These are phyloP conservation scores for Neurospora sp. DNA, from an alignment of 495 filamentous ascomycete genomes.

Conservation along the genomic window DNA sequence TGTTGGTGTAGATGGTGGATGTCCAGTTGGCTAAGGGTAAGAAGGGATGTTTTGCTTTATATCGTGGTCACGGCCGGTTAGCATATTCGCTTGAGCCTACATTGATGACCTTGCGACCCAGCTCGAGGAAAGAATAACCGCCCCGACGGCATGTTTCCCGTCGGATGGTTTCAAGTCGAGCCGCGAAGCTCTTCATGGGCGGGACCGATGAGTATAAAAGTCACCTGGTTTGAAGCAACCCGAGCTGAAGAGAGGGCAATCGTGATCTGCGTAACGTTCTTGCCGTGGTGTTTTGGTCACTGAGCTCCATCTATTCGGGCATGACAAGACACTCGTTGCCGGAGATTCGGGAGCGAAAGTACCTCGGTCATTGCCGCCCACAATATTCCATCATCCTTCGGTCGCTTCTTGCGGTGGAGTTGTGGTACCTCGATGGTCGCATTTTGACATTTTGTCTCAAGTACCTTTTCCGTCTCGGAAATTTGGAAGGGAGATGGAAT, in stretches of 20 bases:
- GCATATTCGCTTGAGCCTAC: neutral
- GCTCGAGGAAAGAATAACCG: neutral
- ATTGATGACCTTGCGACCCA: neutral
- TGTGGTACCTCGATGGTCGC: neutral
- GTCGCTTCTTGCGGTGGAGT: neutral
- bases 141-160: neutral
- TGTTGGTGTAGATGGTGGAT: too few relatives aligned
- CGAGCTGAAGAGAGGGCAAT: neutral
- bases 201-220: neutral
- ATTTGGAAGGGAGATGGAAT: neutral
- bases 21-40: too few relatives aligned
- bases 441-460: neutral
- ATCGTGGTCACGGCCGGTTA: too few relatives aligned
- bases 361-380: neutral
- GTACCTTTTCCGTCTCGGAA: neutral
- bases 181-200: neutral
- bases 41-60: too few relatives aligned
- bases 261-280: neutral
- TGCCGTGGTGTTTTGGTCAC: neutral
- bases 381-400: neutral
- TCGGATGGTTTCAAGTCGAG: neutral
- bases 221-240: neutral
- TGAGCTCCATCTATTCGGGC: neutral
- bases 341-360: neutral
- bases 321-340: neutral